A percentile compares a stretch with the other conserved stretches of the same genome.
Conservation (phyloP, 331 rosid genomes). For the Acacia concinna region DNA sequence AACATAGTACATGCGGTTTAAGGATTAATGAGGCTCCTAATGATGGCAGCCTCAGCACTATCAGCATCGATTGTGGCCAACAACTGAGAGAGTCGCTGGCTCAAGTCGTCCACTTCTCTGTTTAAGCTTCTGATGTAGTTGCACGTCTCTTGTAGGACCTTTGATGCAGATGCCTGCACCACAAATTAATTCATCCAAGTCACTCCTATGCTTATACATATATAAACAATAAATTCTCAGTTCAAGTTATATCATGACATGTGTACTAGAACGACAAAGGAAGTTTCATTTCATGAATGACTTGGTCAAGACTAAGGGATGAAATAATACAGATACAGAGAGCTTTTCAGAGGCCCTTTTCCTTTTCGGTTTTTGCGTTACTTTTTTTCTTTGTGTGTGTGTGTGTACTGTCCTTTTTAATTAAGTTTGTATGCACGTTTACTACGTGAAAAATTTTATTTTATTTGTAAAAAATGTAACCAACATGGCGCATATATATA, state of each 20-base stretch:
- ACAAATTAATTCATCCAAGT: background rate
- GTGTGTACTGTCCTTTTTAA: background rate
- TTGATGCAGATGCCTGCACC: constrained; percentile 19
- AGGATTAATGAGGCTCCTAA: constrained; percentile 14
- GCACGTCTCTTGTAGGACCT: constrained; percentile 20
- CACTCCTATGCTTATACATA: background rate
- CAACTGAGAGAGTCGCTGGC: constrained; percentile 22
- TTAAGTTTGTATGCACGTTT: background rate
- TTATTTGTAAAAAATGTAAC: background rate
- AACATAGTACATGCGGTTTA: background rate
- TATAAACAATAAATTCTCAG: background rate
- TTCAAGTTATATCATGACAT: background rate
- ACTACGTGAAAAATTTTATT: background rate
- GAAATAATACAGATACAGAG: background rate
- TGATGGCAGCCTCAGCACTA: constrained; percentile 18
- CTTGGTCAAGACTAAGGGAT: background rate
- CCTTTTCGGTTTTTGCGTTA: background rate
- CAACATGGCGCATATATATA: background rate
- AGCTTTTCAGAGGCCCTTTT: background rate
- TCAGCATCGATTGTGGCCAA: constrained; percentile 23
- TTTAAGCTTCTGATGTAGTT: constrained; percentile 19
- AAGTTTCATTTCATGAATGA: background rate
- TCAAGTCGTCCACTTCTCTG: constrained; percentile 20
- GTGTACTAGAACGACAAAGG: background rate
- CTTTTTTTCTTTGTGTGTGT: too few relatives aligned